phyloP scores from a whole-genome alignment of 2,329 filamentous ascomycete genomes.

The Phaeoacremonium minimum region DNA sequence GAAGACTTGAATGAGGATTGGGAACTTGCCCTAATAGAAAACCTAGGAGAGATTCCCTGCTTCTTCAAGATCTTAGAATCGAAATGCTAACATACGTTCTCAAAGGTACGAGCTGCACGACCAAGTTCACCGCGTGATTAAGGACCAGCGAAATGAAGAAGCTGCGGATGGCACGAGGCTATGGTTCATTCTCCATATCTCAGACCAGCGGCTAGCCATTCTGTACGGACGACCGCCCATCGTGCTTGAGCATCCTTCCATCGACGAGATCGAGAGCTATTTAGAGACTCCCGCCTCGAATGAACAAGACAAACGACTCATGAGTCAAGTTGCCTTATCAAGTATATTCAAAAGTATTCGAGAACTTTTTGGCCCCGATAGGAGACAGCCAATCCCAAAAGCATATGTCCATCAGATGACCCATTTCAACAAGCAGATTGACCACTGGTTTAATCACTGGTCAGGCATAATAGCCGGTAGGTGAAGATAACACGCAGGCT shows the following conservation, averaged over 20 bases:
- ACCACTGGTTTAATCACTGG: conserved; percentile 32
- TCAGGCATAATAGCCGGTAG: conserved; percentile 21
- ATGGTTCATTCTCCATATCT: conserved; percentile 59
- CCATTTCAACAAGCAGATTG: conserved; percentile 25
- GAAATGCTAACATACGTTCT: no score
- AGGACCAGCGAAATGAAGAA: conserved; percentile 32
- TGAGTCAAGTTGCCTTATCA: conserved; percentile 54
- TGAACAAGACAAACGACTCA: conserved; percentile 49
- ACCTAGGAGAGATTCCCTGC: no score
- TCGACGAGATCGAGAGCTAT: conserved; percentile 54
- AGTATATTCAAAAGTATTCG: conserved; percentile 52
- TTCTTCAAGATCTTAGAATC: no score
- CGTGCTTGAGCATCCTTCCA: conserved; percentile 52
- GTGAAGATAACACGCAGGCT: no score
- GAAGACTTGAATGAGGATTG: no score
- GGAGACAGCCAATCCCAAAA: conserved; percentile 43
- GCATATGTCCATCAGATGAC: conserved; percentile 43
- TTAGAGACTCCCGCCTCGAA: conserved; percentile 46
- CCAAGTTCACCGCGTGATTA: conserved; percentile 32
- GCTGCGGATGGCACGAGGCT: conserved; percentile 49
- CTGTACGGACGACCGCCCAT: conserved; percentile 55
- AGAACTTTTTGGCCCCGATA: conserved; percentile 52
- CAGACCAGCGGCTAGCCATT: conserved; percentile 58
- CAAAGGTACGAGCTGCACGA: no score
- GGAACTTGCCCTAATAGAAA: conserved; percentile 39